These are phyloP conservation scores for Rhododendron vialii DNA, from an alignment of 148 eudicot genomes.

Conservation along the genomic window DNA sequence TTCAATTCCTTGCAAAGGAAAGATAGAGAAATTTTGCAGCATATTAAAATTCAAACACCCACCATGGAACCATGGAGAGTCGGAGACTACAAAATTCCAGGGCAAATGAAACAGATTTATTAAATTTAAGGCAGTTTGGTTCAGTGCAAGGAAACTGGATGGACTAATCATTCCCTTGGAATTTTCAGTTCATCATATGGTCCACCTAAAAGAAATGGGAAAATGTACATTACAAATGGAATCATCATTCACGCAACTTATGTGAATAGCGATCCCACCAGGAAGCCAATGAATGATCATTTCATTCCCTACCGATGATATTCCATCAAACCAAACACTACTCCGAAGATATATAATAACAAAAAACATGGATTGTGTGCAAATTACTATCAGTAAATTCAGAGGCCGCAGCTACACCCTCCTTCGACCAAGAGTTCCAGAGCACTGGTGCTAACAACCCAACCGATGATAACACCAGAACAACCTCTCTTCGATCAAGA, in stretches of 20 bases:
- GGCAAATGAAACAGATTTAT: neutral
- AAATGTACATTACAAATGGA: neutral
- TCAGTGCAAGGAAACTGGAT: neutral
- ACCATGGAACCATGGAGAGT: neutral
- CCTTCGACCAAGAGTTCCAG: constrained; percentile 12
- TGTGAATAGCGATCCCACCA: neutral
- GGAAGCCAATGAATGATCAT: neutral
- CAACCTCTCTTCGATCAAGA: constrained; percentile 26
- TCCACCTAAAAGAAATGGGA: neutral
- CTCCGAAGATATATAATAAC: neutral
- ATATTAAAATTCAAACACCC: neutral
- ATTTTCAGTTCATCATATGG: neutral
- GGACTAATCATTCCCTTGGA: neutral
- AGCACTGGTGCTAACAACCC: constrained; percentile 21
- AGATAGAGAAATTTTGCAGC: neutral
- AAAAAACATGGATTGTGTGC: neutral
- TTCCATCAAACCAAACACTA: neutral
- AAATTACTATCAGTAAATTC: constrained; percentile 69
- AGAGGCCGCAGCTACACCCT: constrained; percentile 34
- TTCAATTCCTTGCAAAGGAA: neutral
- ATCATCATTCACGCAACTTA: neutral
- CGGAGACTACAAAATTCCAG: neutral
- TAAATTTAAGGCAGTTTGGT: neutral
- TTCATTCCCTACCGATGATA: neutral
- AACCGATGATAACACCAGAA: constrained; percentile 19